phyloP scores from a whole-genome alignment of 78 protist species.

The Chrysochromulina parva region DNA sequence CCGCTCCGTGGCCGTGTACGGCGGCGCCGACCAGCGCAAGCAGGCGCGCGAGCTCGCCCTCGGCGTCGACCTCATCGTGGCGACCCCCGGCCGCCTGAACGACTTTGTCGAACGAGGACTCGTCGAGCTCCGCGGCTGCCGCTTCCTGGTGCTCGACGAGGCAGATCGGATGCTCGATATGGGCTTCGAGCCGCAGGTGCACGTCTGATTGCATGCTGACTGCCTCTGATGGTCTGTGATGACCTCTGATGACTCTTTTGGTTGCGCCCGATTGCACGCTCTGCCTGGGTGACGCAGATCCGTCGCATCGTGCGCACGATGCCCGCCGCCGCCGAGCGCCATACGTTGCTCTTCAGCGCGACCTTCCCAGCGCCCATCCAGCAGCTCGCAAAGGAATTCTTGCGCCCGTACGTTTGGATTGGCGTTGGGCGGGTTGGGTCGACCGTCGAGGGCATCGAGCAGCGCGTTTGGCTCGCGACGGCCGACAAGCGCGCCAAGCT shows the following conservation, averaged over 20 bases:
- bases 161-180: too few relatives aligned
- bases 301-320: conserved; percentile 48
- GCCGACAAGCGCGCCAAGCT: not conserved
- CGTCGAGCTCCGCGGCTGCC: conserved; percentile 57
- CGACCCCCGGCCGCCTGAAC: not conserved
- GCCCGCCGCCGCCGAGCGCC: conserved; percentile 78
- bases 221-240: too few relatives aligned
- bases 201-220: too few relatives aligned
- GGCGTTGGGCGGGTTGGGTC: conserved; percentile 96
- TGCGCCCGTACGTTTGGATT: conserved; percentile 80
- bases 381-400: conserved; percentile 75
- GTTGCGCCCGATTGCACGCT: too few relatives aligned
- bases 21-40: not conserved
- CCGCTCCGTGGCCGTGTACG: not conserved
- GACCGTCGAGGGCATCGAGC: conserved; percentile 88
- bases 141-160: not conserved
- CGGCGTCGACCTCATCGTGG: not conserved
- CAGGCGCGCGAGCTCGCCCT: not conserved
- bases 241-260: too few relatives aligned
- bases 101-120: not conserved
- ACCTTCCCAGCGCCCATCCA: conserved; percentile 97
- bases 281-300: too few relatives aligned
- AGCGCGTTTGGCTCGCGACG: conserved; percentile 45
- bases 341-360: conserved; percentile 97
- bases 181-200: too few relatives aligned